Evolutionary conservation across 1,139 yeast genomes (phyloP).

Genomic region (Yamadazyma conglobata): DNA sequence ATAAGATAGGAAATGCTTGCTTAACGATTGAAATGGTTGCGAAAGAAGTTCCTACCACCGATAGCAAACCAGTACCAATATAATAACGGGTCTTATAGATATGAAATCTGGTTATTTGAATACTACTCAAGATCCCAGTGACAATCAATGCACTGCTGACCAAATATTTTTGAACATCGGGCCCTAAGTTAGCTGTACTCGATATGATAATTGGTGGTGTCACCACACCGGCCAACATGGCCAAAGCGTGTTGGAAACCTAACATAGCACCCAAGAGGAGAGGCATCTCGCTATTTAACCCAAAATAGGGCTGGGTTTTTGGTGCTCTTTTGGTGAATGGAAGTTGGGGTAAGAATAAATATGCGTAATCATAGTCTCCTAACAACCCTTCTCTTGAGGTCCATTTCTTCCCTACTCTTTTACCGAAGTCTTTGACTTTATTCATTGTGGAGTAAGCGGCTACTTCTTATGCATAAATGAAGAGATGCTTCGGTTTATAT

Average conservation of each 20-base stretch:
- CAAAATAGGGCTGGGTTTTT: constrained; percentile 70
- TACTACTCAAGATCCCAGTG: constrained; percentile 63
- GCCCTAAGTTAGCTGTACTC: constrained; percentile 50
- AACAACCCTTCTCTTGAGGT: constrained; percentile 69
- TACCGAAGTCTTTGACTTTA: constrained; percentile 13
- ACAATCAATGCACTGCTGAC: constrained; percentile 72
- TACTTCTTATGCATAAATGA: constrained; percentile 10
- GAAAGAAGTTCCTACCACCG: constrained; percentile 84
- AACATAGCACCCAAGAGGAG: constrained; percentile 63
- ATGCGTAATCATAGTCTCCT: constrained; percentile 80
- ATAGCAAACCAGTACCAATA: constrained; percentile 77
- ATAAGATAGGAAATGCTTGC: constrained; percentile 75
- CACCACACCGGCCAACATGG: constrained; percentile 85
- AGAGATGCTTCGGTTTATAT: too few species aligned
- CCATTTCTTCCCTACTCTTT: constrained; percentile 33
- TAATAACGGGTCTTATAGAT: constrained; percentile 65
- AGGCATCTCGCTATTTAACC: constrained; percentile 72
- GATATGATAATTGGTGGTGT: constrained; percentile 75
- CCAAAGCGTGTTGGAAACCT: constrained; percentile 78
- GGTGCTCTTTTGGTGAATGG: constrained; percentile 55
- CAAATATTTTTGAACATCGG: constrained; percentile 55
- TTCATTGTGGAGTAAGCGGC: too few species aligned
- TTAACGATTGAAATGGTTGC: constrained; percentile 76
- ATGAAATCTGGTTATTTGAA: constrained; percentile 77
- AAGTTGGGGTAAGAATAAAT: constrained; percentile 67